Percentiles rank a stretch among this genome's conserved stretches.
These are phyloP conservation scores for Phascolomyces articulosus DNA, from an alignment of 371 early-diverging fungal species.

Conservation along the genomic window DNA sequence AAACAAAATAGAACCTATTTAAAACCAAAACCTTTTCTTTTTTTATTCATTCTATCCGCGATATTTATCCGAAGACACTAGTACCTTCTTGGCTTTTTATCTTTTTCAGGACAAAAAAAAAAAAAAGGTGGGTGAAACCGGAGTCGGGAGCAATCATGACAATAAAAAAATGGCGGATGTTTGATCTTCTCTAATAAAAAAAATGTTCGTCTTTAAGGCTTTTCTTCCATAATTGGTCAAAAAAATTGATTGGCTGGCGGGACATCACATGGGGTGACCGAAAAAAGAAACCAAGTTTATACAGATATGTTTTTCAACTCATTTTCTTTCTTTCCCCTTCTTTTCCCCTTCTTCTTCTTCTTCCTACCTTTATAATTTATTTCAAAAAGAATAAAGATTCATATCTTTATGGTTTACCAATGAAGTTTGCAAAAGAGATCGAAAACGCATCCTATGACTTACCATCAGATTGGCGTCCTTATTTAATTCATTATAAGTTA, in stretches of 20 bases:
- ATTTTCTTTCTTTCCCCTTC: not conserved
- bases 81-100: too few species aligned
- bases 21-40: too few species aligned
- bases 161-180: not conserved
- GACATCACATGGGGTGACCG: constrained; percentile 9
- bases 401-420: constrained; percentile 20
- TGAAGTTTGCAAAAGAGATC: constrained; percentile 80
- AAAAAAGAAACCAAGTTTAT: not conserved
- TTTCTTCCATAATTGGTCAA: constrained; percentile 3
- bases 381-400: too few species aligned
- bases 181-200: not conserved
- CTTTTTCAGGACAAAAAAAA: not conserved
- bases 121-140: constrained; percentile 4
- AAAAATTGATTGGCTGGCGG: constrained; percentile 9
- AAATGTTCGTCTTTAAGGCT: not conserved
- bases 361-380: not conserved
- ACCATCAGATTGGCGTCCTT: constrained; percentile 68
- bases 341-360: not conserved
- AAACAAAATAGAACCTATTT: too few species aligned
- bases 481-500: constrained; percentile 66
- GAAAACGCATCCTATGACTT: constrained; percentile 67
- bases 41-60: too few species aligned
- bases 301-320: not conserved
- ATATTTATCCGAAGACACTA: too few species aligned
- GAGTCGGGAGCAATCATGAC: not conserved